Base-by-base conservation (phyloP, 2,329 filamentous ascomycete genomes). In the Pestalotiopsis sp. region DNA sequence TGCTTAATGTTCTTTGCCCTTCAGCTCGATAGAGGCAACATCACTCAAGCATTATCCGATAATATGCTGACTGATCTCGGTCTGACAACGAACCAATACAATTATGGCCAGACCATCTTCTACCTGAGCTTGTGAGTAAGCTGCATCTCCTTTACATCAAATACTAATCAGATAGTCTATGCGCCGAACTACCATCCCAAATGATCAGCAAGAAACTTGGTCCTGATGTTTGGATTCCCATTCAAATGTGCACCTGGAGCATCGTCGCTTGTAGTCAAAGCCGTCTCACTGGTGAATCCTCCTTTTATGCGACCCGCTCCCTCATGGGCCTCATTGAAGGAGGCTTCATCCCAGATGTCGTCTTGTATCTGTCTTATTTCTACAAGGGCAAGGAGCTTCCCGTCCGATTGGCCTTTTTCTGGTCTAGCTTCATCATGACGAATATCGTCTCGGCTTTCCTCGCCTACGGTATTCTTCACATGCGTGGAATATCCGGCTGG, bases 1-100 rank as follows among this genome's bases (percentile, higher is more conserved):
- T 88, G 86, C 70, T 73, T 87, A 23, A 86, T 86, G 79, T 87
- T 87, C 76, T 85, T 87, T 67, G 83, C 84, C 0, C 76, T 88
- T 2, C 83, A 88, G 64, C 78, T 88, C 20, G 84, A 87, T 71
- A 75, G 83, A 40, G 80, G 80, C n/a, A 85, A 85, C 68, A 81
- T 85, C 65, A 72, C 74, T 36, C 78, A 80, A 62, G 78, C 78
- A 4, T 73, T 78, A n/a, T 77, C 78, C 6, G 78, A 79, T 57
- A 75, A 78, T 59, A 75, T 79, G 64, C 62, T 79, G 11, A 73
- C 75, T 1, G 80, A 81, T 41, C 70, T 81, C 4, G 73, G 74
- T 0, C 73, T 80, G 63, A 70, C 72, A 17, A 81, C 79, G 1
- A 80, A 81, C 59, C 68, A 69, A 23, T 69, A 69, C 56, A 69